Conservation (phyloP, 495 filamentous ascomycete genomes). For the Aspergillus carlsbadensis region DNA sequence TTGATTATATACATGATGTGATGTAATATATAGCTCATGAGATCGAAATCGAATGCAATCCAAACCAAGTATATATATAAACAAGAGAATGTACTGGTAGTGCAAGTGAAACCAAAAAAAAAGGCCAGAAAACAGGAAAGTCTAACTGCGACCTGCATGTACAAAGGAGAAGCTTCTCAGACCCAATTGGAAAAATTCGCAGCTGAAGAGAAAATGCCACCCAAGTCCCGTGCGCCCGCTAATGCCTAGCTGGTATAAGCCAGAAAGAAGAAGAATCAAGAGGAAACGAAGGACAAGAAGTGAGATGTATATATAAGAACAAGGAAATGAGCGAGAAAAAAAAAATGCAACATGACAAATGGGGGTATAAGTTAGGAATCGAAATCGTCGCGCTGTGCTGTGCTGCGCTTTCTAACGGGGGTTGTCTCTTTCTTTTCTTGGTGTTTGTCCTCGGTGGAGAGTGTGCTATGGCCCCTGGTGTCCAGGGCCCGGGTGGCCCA, state of each 20-base stretch:
- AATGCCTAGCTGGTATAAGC: constrained; percentile 40
- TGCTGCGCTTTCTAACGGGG: background rate
- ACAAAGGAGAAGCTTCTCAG: background rate
- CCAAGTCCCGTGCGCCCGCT: constrained; percentile 43
- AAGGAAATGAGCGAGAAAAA: constrained; percentile 17
- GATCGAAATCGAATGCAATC: constrained; percentile 17
- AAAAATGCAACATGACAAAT: constrained; percentile 7
- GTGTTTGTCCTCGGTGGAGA: constrained; percentile 1
- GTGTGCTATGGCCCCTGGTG: constrained; percentile 12
- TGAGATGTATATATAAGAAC: constrained; percentile 16
- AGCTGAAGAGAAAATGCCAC: constrained; percentile 34
- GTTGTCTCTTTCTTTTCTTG: constrained; percentile 3
- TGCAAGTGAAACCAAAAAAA: constrained; percentile 5
- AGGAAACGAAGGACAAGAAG: constrained; percentile 10
- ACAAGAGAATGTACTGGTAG: constrained; percentile 1
- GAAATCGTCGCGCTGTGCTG: background rate
- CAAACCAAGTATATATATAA: constrained; percentile 10
- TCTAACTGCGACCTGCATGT: constrained; percentile 4
- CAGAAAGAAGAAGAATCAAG: constrained; percentile 23
- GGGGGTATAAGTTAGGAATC: constrained; percentile 21
- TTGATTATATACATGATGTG: no score
- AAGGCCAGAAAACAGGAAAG: constrained; percentile 11
- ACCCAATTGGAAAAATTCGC: background rate
- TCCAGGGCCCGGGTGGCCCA: constrained; percentile 38
- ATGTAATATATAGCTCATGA: background rate